Evolutionary conservation across 148 eudicot species (phyloP), one percentile per base, ranked within the genome.

Genomic region (Vaccinium myrtillus): DNA sequence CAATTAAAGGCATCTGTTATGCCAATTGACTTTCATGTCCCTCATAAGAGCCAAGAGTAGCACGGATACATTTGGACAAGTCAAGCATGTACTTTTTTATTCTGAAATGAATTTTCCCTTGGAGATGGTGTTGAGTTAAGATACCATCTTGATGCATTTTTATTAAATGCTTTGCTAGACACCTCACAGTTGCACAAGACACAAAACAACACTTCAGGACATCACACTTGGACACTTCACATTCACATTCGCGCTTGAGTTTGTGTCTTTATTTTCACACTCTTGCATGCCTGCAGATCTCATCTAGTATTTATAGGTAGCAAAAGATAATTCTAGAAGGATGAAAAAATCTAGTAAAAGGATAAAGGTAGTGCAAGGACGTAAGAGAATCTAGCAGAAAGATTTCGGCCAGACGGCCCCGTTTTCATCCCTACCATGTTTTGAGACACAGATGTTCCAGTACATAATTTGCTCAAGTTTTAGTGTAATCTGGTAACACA

Each of bases 41-140:
- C 58, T 9, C 15, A 49, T 63, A 63, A 74, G 74, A 61, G 59
- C 81, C 39, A 36, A 83, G 15, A 83, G 81, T 48, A 30, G 58
- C 75, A 61, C 36, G 43, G 30, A 56, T 56, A 39, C 55, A 21
- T 56, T 21, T 16, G 32, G 73, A 80, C 39, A 18, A 19, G 73
- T 19, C 73, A 36, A 59, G 73, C 54, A 23, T 56, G 39, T 53
- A 78, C 21, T 78, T 15, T 51, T 49, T 25, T 78, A 53, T 8
- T 51, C 8, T 78, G 61, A 27, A 78, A 30, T 78, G 15, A 49
- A 46, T 50, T 78, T 23, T 78, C 15, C 25, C 67, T 61, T 61
- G 27, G 11, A 23, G 67, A 61, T 21, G 25, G 8, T 61, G 67
- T 61, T 61, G 67, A 23, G 9, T 61, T 61, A 61, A 61, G 27